Evolutionary conservation across 805 yeast species (phyloP), one percentile per base, ranked within the genome.

Genomic region (Hanseniaspora pseudoguilliermondii): DNA sequence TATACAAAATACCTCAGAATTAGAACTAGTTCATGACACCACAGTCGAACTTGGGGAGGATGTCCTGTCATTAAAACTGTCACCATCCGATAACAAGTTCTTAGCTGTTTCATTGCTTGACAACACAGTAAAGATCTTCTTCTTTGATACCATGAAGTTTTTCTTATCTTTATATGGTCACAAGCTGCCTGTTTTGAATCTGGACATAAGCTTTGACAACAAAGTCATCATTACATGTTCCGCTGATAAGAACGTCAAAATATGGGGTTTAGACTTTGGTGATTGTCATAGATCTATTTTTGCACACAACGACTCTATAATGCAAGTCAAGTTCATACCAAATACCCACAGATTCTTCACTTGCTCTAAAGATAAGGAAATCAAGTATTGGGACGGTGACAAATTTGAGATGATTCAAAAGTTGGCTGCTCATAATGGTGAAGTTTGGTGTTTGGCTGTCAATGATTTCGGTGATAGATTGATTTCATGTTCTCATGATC

Each of bases 191-290:
- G 98, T 93, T 2, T 74, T 93, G 54, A 84, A 96, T 2, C 79
- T 93, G 61, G 98, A 93, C 66, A 89, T 93, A 46, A 86, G 97
- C 1, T 75, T 69, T 62, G 99, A 93, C 68, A 82, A 91, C 40
- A 91, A 93, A 69, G 68, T 93, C 62, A 77, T 93, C 59, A 81
- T 91, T 54, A 87, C 97, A 0, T 86, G 96, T 4, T 88, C 97
- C 0, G 98, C 98, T 0, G 99, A 93, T 71, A 93, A 93, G 69
- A 93, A 93, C 69, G 86, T 93, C 66, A 89, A 95, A 71, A 85
- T 93, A 57, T 93, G 99, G 99, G 99, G 99, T 52, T 73, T 93
- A 57, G 98, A 93, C 68, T 93, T 93, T 70, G 99, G 99, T 70
- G 99, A 93, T 70, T 93, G 98, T 74, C 98, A 93, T 69, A 85